phyloP scores from a whole-genome alignment of 805 yeast genomes.

The Candida suzukii region DNA sequence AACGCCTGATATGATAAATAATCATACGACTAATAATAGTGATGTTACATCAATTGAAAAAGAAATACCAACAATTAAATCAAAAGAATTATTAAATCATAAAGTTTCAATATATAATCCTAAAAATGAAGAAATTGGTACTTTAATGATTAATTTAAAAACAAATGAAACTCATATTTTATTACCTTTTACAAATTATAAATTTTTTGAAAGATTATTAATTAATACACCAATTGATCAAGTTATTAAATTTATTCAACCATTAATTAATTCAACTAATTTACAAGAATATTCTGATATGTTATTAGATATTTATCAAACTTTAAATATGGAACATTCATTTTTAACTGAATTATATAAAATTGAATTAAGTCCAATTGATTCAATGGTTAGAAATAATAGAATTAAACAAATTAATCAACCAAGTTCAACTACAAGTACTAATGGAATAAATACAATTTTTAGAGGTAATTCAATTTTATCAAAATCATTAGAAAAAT shows the following conservation, averaged over 20 bases:
- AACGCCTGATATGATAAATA: slow-evolving; percentile 42
- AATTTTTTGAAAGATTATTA: slow-evolving; percentile 56
- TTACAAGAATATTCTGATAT: slow-evolving; percentile 52
- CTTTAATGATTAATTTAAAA: slow-evolving; percentile 43
- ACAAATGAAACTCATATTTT: slow-evolving; percentile 50
- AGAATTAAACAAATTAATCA: slow-evolving; percentile 19
- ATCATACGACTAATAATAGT: slow-evolving; percentile 14
- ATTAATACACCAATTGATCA: slow-evolving; percentile 43
- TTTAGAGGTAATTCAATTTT: slow-evolving; percentile 84
- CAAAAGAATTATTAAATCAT: slow-evolving; percentile 2
- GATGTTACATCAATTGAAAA: no score
- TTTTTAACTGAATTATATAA: slow-evolving; percentile 72
- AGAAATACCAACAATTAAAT: no score
- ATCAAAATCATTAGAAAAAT: slow-evolving; percentile 74
- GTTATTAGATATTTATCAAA: slow-evolving; percentile 68
- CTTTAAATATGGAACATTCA: slow-evolving; percentile 56
- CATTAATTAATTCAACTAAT: slow-evolving; percentile 21
- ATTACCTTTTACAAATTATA: slow-evolving; percentile 53
- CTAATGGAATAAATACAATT: slow-evolving; percentile 49
- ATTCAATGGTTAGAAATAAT: slow-evolving; percentile 35
- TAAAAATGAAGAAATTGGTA: slow-evolving; percentile 43
- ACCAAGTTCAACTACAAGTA: slow-evolving; percentile 23
- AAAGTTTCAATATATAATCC: slow-evolving; percentile 26
- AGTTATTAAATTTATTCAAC: slow-evolving; percentile 41
- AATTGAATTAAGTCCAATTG: slow-evolving; percentile 50